Evolutionary conservation across 2,329 filamentous ascomycete species (phyloP).

Genomic region (Alternaria sp.): DNA sequence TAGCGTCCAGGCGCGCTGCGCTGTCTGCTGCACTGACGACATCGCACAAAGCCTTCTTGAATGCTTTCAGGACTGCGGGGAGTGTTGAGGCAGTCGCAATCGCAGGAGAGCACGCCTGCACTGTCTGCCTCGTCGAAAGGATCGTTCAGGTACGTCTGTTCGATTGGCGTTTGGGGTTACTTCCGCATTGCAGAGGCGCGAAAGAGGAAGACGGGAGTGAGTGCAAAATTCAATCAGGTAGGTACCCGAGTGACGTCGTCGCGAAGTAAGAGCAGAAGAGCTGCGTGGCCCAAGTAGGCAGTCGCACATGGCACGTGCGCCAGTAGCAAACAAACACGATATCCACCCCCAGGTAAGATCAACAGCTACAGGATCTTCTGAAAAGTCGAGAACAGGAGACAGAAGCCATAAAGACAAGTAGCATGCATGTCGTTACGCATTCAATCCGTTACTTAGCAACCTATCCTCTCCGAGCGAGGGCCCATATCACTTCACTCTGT

Average conservation of each 20-base stretch:
- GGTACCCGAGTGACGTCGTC: background rate
- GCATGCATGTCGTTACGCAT: too few species aligned
- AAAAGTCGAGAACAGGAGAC: too few species aligned
- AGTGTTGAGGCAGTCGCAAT: background rate
- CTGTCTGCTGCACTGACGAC: background rate
- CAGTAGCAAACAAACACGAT: background rate
- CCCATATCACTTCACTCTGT: background rate
- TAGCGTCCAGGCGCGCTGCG: conserved; percentile 1
- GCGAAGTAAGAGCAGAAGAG: background rate
- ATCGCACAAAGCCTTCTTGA: background rate
- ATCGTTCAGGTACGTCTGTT: background rate
- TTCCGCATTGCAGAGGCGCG: background rate
- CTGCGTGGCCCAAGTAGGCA: background rate
- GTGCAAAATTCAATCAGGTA: background rate
- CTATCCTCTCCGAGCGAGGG: background rate
- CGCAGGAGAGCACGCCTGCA: background rate
- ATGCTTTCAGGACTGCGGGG: background rate
- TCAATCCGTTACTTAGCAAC: background rate
- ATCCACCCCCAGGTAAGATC: background rate
- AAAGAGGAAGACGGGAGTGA: background rate
- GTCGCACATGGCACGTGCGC: conserved; percentile 6
- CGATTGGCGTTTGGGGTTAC: background rate
- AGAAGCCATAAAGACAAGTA: too few species aligned
- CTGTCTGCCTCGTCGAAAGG: background rate
- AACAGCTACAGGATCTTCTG: too few species aligned